Evolutionary conservation across 2,329 filamentous ascomycete genomes (phyloP).

Genomic region (Biscogniauxia marginata): DNA sequence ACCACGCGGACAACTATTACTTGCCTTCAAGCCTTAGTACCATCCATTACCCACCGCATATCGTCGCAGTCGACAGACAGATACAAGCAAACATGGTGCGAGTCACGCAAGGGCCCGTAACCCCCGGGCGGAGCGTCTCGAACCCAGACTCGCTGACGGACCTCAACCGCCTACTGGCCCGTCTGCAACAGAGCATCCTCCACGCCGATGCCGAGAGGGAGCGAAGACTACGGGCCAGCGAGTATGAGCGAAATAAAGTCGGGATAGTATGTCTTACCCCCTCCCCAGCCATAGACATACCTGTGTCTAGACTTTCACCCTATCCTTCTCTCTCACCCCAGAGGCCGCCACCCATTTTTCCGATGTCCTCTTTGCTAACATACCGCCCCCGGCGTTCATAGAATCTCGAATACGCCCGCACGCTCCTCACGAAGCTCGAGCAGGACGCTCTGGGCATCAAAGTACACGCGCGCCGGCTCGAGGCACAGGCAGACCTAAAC

Average conservation of each 20-base stretch:
- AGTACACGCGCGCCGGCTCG: conserved; percentile 55
- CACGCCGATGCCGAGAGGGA: conserved; percentile 60
- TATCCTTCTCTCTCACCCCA: background rate
- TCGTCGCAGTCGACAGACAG: background rate
- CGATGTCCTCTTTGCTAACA: conserved; percentile 4
- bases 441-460: conserved; percentile 64
- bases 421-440: conserved; percentile 67
- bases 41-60: background rate
- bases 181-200: conserved; percentile 65
- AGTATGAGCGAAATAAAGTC: conserved; percentile 63
- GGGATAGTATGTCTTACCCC: conserved; percentile 44
- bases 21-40: background rate
- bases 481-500: conserved; percentile 62
- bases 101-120: conserved; percentile 30
- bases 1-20: background rate
- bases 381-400: conserved; percentile 30
- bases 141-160: conserved; percentile 44
- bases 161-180: conserved; percentile 62
- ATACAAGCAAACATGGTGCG: conserved; percentile 26
- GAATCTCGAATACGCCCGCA: conserved; percentile 72
- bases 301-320: no score
- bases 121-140: conserved; percentile 26
- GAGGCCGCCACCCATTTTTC: conserved; percentile 7
- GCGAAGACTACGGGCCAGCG: conserved; percentile 56
- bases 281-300: no score